Percentiles rank a stretch among this genome's conserved stretches.
Evolutionary conservation across 805 yeast species (phyloP).

Genomic region (Lachancea meyersii): DNA sequence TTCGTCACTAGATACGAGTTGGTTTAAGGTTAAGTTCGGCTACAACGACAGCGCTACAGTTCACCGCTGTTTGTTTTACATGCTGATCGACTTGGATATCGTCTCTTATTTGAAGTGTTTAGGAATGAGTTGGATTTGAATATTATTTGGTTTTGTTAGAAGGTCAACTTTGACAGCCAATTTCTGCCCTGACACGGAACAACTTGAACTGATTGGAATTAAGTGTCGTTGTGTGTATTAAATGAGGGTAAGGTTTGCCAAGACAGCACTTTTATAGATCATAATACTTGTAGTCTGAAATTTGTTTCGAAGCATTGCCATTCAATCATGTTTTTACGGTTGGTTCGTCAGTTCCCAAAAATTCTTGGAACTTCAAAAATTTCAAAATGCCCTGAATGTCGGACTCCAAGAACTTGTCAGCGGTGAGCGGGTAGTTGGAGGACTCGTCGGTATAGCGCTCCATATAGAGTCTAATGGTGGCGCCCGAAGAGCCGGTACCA

Average conservation of each 20-base stretch:
- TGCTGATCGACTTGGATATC: background rate
- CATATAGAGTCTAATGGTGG: conserved; percentile 87
- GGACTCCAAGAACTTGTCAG: conserved; percentile 60
- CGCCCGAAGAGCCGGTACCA: conserved; percentile 97
- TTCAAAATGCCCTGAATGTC: conserved; percentile 59
- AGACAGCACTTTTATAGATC: too few species aligned
- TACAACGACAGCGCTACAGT: too few species aligned
- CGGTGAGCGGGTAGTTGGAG: conserved; percentile 42
- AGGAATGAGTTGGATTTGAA: background rate
- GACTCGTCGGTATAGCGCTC: conserved; percentile 71
- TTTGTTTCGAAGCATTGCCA: too few species aligned
- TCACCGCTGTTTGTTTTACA: too few species aligned
- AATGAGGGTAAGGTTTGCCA: too few species aligned
- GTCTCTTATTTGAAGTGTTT: background rate
- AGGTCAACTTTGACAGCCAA: too few species aligned
- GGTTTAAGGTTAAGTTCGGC: too few species aligned
- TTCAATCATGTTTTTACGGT: conserved; percentile 72
- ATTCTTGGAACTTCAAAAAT: conserved; percentile 65
- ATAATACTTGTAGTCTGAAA: too few species aligned
- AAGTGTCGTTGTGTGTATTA: too few species aligned
- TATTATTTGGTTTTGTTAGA: background rate
- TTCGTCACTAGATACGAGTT: too few species aligned
- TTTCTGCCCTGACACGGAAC: background rate
- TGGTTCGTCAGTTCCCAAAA: conserved; percentile 77
- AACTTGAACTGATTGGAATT: too few species aligned